phyloP scores from a whole-genome alignment of 2,329 filamentous ascomycete genomes.

The Verticillium tricorpus region DNA sequence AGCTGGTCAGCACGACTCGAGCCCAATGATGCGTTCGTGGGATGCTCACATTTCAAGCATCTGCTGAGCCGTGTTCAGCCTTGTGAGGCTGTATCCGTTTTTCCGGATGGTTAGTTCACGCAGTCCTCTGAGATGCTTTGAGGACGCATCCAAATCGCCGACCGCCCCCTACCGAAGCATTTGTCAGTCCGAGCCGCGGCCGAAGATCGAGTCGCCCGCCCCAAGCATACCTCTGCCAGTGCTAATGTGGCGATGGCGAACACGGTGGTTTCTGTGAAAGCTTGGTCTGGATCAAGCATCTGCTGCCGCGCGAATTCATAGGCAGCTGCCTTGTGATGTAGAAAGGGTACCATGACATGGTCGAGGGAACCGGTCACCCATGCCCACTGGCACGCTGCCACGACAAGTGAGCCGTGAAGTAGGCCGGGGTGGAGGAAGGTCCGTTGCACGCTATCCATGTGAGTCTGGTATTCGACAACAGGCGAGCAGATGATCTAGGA shows the following conservation, averaged over 20 bases:
- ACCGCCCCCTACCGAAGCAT: conserved; percentile 30
- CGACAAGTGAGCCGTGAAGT: conserved; percentile 39
- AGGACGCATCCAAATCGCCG: conserved; percentile 36
- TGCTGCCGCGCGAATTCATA: conserved; percentile 42
- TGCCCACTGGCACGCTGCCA: conserved; percentile 40
- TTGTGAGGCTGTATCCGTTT: conserved; percentile 19
- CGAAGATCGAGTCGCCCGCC: background rate
- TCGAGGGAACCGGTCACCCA: conserved; percentile 41
- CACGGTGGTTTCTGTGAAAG: conserved; percentile 35
- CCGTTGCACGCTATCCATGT: conserved; percentile 30
- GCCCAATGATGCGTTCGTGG: background rate
- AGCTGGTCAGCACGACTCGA: background rate
- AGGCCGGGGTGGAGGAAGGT: conserved; percentile 39
- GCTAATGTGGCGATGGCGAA: conserved; percentile 38
- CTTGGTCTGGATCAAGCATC: conserved; percentile 29
- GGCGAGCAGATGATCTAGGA: background rate
- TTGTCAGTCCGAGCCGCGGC: background rate
- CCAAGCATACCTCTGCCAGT: conserved; percentile 33
- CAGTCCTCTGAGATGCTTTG: conserved; percentile 36
- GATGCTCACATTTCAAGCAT: conserved; percentile 36
- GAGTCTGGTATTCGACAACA: conserved; percentile 1
- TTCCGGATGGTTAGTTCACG: conserved; percentile 21
- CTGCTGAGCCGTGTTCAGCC: conserved; percentile 32
- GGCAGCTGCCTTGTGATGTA: conserved; percentile 41
- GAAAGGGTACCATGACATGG: conserved; percentile 37